These are phyloP conservation scores for Cordyceps farinosa DNA, from an alignment of 2,329 filamentous ascomycete species.

Conservation along the genomic window DNA sequence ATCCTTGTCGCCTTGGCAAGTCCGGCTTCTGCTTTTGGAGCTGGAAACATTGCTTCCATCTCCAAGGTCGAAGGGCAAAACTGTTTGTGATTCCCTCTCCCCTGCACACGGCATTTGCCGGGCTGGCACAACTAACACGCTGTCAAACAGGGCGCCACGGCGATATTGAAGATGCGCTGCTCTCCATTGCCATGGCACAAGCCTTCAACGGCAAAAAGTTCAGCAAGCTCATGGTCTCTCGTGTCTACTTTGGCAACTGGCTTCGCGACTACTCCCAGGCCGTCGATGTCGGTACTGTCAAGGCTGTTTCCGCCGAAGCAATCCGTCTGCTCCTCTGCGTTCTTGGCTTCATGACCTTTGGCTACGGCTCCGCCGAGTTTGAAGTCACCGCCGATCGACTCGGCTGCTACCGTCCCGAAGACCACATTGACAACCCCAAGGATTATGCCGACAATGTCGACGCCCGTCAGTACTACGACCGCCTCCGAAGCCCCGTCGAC, in stretches of 20 bases:
- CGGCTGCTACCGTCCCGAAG: slow-evolving; percentile 72
- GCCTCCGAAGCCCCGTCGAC: slow-evolving; percentile 78
- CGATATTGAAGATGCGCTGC: slow-evolving; percentile 88
- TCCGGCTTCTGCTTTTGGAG: slow-evolving; percentile 75
- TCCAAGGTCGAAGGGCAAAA: slow-evolving; percentile 81
- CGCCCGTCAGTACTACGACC: slow-evolving; percentile 74
- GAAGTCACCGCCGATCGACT: slow-evolving; percentile 74
- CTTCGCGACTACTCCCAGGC: slow-evolving; percentile 90
- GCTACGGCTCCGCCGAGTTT: slow-evolving; percentile 75
- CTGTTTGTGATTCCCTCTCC: slow-evolving; percentile 46
- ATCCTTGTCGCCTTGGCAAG: slow-evolving; percentile 64
- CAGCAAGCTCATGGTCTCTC: slow-evolving; percentile 79
- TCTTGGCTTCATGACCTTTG: slow-evolving; percentile 72
- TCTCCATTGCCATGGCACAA: slow-evolving; percentile 61
- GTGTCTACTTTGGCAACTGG: slow-evolving; percentile 97
- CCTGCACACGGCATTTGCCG: not conserved
- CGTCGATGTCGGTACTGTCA: slow-evolving; percentile 88
- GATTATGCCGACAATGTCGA: slow-evolving; percentile 90
- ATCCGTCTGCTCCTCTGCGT: slow-evolving; percentile 88
- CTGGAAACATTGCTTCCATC: slow-evolving; percentile 80
- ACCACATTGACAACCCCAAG: slow-evolving; percentile 68
- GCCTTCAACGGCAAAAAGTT: slow-evolving; percentile 70
- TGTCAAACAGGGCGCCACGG: slow-evolving; percentile 66
- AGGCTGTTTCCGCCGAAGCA: slow-evolving; percentile 83
- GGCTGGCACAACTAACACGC: slow-evolving; percentile 16